Percentiles rank a stretch among this genome's conserved stretches.
Conservation (phyloP, 176 grass and related monocot species). For the Urochloa ruziziensis region DNA sequence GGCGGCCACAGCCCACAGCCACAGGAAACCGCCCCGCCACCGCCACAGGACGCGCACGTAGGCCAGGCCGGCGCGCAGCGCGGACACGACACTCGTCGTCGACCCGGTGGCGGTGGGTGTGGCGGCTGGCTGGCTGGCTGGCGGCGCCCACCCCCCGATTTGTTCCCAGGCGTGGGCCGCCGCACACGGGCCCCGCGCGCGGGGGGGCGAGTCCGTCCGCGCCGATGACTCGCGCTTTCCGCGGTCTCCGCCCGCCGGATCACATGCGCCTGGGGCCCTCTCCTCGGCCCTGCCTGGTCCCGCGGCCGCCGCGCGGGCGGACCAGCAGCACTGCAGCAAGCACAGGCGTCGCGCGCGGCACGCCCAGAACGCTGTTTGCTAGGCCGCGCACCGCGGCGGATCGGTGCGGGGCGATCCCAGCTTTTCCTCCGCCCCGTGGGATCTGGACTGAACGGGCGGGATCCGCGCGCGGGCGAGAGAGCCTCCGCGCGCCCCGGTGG, state of each 20-base stretch:
- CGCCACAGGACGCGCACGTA: too few species aligned
- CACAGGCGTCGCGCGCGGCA: background rate
- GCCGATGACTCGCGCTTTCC: constrained; percentile 16
- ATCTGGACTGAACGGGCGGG: constrained; percentile 2
- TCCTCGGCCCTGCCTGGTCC: background rate
- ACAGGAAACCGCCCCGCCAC: too few species aligned
- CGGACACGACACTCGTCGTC: background rate
- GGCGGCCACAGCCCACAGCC: too few species aligned
- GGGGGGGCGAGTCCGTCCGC: background rate
- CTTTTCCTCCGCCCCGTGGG: background rate
- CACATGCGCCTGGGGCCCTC: constrained; percentile 31
- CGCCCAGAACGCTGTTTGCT: background rate
- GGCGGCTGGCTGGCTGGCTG: background rate
- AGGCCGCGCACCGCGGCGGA: background rate
- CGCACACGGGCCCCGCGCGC: background rate
- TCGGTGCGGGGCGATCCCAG: background rate
- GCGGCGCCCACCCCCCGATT: background rate
- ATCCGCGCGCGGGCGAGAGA: background rate
- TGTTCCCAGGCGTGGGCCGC: background rate
- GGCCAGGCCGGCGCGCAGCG: too few species aligned
- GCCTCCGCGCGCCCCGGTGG: constrained; percentile 13
- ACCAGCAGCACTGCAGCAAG: too few species aligned
- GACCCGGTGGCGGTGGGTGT: too few species aligned
- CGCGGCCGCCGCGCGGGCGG: background rate
- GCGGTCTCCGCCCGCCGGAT: constrained; percentile 6